Conservation (phyloP, 2,329 filamentous ascomycete genomes). For the Epicoccum sorghinum region DNA sequence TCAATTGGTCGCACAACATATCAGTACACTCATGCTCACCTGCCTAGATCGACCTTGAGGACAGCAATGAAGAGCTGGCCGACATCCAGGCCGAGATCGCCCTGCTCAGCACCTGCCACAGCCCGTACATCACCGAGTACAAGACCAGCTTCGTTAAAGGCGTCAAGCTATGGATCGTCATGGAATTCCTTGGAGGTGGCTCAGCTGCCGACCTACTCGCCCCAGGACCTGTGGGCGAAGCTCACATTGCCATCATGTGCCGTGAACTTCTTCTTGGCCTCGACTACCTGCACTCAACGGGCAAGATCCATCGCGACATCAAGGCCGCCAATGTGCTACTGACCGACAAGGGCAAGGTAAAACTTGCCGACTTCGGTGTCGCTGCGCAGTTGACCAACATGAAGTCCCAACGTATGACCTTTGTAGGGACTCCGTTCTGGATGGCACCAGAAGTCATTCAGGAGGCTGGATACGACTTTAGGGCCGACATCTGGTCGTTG, state of each 20-base stretch:
- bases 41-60: slow-evolving; percentile 91
- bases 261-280: slow-evolving; percentile 87
- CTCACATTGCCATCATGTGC: slow-evolving; percentile 92
- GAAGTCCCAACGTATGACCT: slow-evolving; percentile 96
- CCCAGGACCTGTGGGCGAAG: slow-evolving; percentile 85
- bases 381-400: slow-evolving; percentile 96
- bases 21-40: slow-evolving; percentile 6
- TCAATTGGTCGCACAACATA: background rate
- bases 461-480: slow-evolving; percentile 96
- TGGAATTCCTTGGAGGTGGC: slow-evolving; percentile 95
- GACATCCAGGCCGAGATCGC: slow-evolving; percentile 98
- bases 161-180: slow-evolving; percentile 98
- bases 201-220: slow-evolving; percentile 94
- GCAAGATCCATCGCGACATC: slow-evolving; percentile 96
- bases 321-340: slow-evolving; percentile 96
- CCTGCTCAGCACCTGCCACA: slow-evolving; percentile 92
- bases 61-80: slow-evolving; percentile 96
- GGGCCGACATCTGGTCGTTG: slow-evolving; percentile 96
- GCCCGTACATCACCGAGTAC: slow-evolving; percentile 93
- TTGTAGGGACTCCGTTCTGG: slow-evolving; percentile 93
- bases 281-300: slow-evolving; percentile 90
- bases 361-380: slow-evolving; percentile 96
- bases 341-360: slow-evolving; percentile 88
- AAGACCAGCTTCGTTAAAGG: slow-evolving; percentile 95
- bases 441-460: slow-evolving; percentile 99